A percentile compares a stretch with the other conserved stretches of the same genome.
Evolutionary conservation across 805 yeast species (phyloP).

Genomic region (Ogataea paraovalis): DNA sequence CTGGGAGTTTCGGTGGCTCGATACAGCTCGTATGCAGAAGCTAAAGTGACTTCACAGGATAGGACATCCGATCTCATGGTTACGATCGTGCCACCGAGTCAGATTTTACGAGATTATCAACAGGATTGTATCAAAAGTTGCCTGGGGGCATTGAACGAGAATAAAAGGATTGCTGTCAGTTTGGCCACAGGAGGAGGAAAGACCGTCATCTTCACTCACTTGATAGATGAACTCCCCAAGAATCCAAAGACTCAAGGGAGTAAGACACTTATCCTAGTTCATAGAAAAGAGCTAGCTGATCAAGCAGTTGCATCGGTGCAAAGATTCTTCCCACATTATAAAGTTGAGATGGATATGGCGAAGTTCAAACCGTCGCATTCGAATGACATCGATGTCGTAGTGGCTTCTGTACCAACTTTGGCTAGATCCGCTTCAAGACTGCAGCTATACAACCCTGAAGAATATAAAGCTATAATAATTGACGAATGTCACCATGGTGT

Average conservation of each 20-base stretch:
- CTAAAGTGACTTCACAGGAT: neutral
- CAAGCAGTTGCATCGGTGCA: constrained; percentile 60
- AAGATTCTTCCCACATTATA: constrained; percentile 43
- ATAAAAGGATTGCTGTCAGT: constrained; percentile 68
- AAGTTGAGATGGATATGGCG: constrained; percentile 71
- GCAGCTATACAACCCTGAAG: constrained; percentile 47
- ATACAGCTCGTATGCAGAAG: neutral
- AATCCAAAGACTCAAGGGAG: constrained; percentile 28
- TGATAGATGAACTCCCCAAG: constrained; percentile 39
- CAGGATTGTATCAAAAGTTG: constrained; percentile 61
- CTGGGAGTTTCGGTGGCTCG: neutral
- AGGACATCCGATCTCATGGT: neutral
- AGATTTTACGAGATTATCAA: constrained; percentile 48
- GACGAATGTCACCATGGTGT: constrained; percentile 95
- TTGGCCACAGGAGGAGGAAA: constrained; percentile 96
- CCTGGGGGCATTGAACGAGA: constrained; percentile 38
- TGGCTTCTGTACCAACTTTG: constrained; percentile 75
- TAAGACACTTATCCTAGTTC: constrained; percentile 65
- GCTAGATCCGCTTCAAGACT: constrained; percentile 42
- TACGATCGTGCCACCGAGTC: neutral
- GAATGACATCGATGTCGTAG: constrained; percentile 53
- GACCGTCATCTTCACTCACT: constrained; percentile 68
- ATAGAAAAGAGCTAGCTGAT: constrained; percentile 69
- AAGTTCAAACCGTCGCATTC: constrained; percentile 35
- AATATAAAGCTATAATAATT: constrained; percentile 69